Evolutionary conservation across 257 asterid species (phyloP).

Genomic region (Nicotiana benthamiana): DNA sequence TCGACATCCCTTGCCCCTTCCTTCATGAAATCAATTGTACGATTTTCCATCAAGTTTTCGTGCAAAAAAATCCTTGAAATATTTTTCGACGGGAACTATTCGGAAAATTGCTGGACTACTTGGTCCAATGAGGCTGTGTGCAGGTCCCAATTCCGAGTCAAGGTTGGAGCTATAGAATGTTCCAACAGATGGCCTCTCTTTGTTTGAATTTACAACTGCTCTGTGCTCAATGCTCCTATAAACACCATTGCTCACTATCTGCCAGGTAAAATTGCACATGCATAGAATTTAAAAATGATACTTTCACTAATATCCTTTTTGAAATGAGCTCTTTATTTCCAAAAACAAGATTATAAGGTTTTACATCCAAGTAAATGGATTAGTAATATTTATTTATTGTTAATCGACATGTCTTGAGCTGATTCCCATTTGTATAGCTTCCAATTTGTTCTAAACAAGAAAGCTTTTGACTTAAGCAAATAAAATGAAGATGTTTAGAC

Average conservation of each 20-base stretch:
- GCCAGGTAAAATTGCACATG: neutral
- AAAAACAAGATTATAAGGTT: neutral
- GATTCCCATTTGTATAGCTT: neutral
- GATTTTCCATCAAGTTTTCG: slow-evolving; percentile 38
- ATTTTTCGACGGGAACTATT: slow-evolving; percentile 19
- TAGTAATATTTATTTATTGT: too few species aligned
- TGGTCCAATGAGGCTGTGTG: slow-evolving; percentile 29
- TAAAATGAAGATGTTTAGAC: neutral
- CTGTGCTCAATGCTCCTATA: slow-evolving; percentile 50
- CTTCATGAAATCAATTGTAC: slow-evolving; percentile 39
- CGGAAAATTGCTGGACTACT: slow-evolving; percentile 31
- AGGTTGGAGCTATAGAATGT: slow-evolving; percentile 39
- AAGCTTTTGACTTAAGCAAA: neutral
- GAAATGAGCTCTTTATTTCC: neutral
- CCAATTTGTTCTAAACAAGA: neutral
- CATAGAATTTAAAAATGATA: neutral
- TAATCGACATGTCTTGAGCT: neutral
- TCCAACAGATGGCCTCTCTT: slow-evolving; percentile 48
- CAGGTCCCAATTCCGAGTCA: slow-evolving; percentile 42
- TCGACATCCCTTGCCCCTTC: slow-evolving; percentile 1
- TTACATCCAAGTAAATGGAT: too few species aligned
- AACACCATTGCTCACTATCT: slow-evolving; percentile 46
- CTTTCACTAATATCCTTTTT: neutral
- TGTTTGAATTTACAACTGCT: slow-evolving; percentile 34
- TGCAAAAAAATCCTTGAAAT: slow-evolving; percentile 36